Evolutionary conservation across 805 yeast species (phyloP).

Genomic region (Blastobotrys attinorum): DNA sequence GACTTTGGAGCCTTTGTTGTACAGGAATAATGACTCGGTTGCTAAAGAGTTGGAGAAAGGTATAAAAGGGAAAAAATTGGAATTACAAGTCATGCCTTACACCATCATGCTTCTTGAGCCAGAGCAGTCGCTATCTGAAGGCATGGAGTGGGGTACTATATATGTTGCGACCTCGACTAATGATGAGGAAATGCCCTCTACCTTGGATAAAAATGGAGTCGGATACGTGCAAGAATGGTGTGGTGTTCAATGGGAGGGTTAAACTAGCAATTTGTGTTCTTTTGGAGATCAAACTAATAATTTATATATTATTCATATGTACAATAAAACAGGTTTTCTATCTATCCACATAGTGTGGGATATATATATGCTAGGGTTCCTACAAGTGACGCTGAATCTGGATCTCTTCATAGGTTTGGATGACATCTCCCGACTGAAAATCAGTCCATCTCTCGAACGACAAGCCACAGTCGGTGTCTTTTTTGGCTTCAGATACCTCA

Average conservation of each 20-base stretch:
- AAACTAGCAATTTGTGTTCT: too few species aligned
- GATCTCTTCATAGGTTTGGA: constrained; percentile 66
- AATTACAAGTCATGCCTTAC: constrained; percentile 91
- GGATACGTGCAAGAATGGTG: constrained; percentile 76
- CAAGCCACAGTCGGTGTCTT: constrained; percentile 89
- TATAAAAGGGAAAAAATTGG: constrained; percentile 48
- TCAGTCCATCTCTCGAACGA: constrained; percentile 58
- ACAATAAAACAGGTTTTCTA: neutral
- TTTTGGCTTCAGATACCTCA: constrained; percentile 65
- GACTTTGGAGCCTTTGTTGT: constrained; percentile 63
- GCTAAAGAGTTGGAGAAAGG: constrained; percentile 39
- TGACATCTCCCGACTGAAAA: constrained; percentile 65
- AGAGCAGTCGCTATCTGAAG: constrained; percentile 44
- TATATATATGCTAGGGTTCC: neutral
- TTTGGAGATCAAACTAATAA: too few species aligned
- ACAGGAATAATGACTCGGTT: constrained; percentile 52
- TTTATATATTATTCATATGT: neutral
- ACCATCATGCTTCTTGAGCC: constrained; percentile 76
- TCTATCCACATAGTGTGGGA: neutral
- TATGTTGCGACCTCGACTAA: constrained; percentile 61
- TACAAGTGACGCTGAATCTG: constrained; percentile 43
- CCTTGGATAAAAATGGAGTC: constrained; percentile 54
- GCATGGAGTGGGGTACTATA: constrained; percentile 98
- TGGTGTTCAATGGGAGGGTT: constrained; percentile 78
- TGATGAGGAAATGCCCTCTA: constrained; percentile 46